Evolutionary conservation across 257 asterid genomes (phyloP).

Genomic region (Ligustrum vulgare): DNA sequence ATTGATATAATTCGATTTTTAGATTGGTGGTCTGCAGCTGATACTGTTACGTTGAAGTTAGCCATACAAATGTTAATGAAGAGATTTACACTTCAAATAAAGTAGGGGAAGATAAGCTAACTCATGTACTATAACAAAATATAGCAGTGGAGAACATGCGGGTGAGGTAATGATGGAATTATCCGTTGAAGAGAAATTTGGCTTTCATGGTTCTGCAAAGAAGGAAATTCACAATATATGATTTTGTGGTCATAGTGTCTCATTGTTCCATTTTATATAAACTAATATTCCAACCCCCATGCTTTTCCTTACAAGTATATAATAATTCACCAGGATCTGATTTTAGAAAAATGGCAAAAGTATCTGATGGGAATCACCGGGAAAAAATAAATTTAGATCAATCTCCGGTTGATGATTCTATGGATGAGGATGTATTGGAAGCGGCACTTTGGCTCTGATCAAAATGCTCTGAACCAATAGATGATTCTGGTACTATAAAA

Average conservation of each 20-base stretch:
- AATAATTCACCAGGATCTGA: constrained; percentile 6
- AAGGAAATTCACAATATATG: constrained; percentile 27
- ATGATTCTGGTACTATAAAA: constrained; percentile 16
- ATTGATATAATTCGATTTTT: too few species aligned
- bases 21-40: too few species aligned
- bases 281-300: not conserved
- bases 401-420: constrained; percentile 40
- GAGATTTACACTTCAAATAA: constrained; percentile 27
- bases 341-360: constrained; percentile 19
- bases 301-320: not conserved
- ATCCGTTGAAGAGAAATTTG: constrained; percentile 20
- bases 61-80: constrained; percentile 33
- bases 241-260: not conserved
- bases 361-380: constrained; percentile 30
- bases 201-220: constrained; percentile 21
- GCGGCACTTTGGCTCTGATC: constrained; percentile 23
- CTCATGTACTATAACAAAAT: constrained; percentile 22
- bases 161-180: constrained; percentile 22
- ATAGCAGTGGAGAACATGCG: constrained; percentile 17
- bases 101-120: constrained; percentile 29
- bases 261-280: not conserved
- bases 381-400: constrained; percentile 41
- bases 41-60: not conserved
- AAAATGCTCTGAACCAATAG: constrained; percentile 17
- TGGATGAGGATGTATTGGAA: constrained; percentile 39